Conservation (phyloP, 225 moss, liverwort and hornwort genomes). For the Pseudoscleropodium purum region DNA sequence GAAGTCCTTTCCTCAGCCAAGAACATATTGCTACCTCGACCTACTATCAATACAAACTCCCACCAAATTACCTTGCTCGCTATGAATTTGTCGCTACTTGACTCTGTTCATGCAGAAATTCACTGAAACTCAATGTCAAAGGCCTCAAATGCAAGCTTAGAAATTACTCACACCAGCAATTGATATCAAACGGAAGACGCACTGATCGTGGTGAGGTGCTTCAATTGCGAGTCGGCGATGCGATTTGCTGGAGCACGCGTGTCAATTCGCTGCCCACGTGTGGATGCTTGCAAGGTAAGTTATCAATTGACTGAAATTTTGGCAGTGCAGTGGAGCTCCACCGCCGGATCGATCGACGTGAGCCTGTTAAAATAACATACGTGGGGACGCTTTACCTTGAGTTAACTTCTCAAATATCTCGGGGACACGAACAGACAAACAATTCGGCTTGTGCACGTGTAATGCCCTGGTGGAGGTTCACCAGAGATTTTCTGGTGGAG, state of each 20-base stretch:
- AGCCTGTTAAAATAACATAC: too few species aligned
- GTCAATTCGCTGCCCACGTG: not conserved
- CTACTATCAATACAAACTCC: not conserved
- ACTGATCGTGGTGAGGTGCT: too few species aligned
- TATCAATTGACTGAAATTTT: not conserved
- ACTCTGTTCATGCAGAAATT: not conserved
- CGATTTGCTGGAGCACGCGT: too few species aligned
- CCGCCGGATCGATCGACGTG: not conserved
- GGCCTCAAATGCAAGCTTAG: not conserved
- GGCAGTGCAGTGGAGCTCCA: not conserved
- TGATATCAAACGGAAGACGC: not conserved
- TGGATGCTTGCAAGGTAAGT: not conserved
- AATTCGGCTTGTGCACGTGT: not conserved
- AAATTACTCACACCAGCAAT: not conserved
- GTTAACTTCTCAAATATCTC: not conserved
- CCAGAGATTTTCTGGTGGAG: not conserved
- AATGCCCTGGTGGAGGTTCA: not conserved
- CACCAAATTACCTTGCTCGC: not conserved
- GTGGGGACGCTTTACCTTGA: too few species aligned
- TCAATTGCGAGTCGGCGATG: not conserved
- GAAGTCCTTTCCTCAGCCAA: not conserved
- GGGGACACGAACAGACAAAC: not conserved
- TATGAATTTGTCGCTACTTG: not conserved
- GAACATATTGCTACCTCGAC: not conserved
- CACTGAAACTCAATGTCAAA: too few species aligned